Base-by-base conservation (phyloP, 2,329 filamentous ascomycete species). In the Cyclaneusma minus region DNA sequence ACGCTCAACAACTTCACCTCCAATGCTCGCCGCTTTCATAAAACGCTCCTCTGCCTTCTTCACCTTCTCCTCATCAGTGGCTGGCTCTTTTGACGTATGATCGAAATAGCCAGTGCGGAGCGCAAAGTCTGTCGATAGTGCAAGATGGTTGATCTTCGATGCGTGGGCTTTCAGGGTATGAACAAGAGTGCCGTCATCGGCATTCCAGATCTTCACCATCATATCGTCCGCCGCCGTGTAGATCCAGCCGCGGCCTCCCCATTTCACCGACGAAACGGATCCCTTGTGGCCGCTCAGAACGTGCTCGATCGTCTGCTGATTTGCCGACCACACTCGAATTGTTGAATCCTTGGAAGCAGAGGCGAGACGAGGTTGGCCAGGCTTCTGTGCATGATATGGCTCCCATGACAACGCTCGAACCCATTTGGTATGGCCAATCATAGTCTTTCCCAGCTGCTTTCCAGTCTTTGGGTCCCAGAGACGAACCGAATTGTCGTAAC, bases 141-240 rank as follows among this genome's bases (percentile, higher is more conserved):
- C 84, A 13, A 98, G 66, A 45, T 94, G 83, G 47, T 98, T 98
- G 16, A 98, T 81, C 71, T 87, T 92, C 48, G 95, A 89, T 1
- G 80, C 82, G 47, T 98, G 91, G 2, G 77, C 64, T 12, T 68
- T 70, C 6, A 95, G 58, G 0, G 77, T 85, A 48, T 89, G 80
- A 28, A 83, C 59, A 13, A 94, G 58, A 3, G 74, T 83, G 16
- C 87, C 89, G 35, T 77, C 73, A 20, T 64, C 62, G 1, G 80
- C 69, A 43, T 89, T 75, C 85, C 87, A 98, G 4, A 94, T 70
- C 40, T 87, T 84, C 39, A 95, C 70, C 1, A 77, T 87, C 59
- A 91, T 91, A 56, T 94, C 87, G 47, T 92, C 84, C 17, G 81
- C 91, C 12, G 69, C 70, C 6, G 79, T 83, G 55, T 89, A 92